These are phyloP conservation scores for Xylaria bambusicola DNA, from an alignment of 495 filamentous ascomycete species.

Conservation along the genomic window DNA sequence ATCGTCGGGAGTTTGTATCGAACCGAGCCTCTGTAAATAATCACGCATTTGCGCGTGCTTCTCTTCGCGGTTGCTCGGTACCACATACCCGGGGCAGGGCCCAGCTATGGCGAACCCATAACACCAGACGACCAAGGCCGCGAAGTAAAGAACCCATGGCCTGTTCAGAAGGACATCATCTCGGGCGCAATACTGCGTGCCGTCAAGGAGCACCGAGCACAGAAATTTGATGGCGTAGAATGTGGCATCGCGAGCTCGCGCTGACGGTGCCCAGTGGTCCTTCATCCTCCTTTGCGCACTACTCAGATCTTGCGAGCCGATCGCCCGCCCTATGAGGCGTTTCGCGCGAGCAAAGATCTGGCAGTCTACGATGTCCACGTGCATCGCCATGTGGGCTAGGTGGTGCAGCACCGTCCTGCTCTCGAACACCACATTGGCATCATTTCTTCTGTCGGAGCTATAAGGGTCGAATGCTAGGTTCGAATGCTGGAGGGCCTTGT, in stretches of 20 bases:
- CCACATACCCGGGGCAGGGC: slow-evolving; percentile 52
- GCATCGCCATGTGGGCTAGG: slow-evolving; percentile 96
- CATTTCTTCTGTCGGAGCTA: slow-evolving; percentile 47
- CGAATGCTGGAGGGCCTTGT: slow-evolving; percentile 66
- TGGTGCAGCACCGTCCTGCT: slow-evolving; percentile 87
- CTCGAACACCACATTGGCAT: slow-evolving; percentile 81
- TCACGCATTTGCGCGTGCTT: slow-evolving; percentile 75
- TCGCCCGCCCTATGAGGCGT: slow-evolving; percentile 80
- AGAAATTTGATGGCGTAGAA: slow-evolving; percentile 93
- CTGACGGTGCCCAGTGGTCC: slow-evolving; percentile 86
- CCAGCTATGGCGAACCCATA: slow-evolving; percentile 94
- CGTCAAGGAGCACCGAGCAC: slow-evolving; percentile 69
- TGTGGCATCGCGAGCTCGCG: slow-evolving; percentile 86
- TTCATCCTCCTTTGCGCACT: slow-evolving; percentile 84
- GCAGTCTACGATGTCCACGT: slow-evolving; percentile 96
- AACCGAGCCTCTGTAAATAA: slow-evolving; percentile 74
- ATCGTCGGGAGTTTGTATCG: slow-evolving; percentile 77
- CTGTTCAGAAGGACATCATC: slow-evolving; percentile 91
- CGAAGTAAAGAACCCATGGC: slow-evolving; percentile 97
- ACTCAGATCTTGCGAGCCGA: slow-evolving; percentile 77
- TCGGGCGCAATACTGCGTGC: slow-evolving; percentile 70
- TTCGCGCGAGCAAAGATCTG: slow-evolving; percentile 92
- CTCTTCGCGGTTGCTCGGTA: slow-evolving; percentile 59
- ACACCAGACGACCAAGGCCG: slow-evolving; percentile 88
- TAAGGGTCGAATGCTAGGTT: slow-evolving; percentile 50